Conservation (phyloP, 2,329 filamentous ascomycete genomes). For the Neofusicoccum sp. region DNA sequence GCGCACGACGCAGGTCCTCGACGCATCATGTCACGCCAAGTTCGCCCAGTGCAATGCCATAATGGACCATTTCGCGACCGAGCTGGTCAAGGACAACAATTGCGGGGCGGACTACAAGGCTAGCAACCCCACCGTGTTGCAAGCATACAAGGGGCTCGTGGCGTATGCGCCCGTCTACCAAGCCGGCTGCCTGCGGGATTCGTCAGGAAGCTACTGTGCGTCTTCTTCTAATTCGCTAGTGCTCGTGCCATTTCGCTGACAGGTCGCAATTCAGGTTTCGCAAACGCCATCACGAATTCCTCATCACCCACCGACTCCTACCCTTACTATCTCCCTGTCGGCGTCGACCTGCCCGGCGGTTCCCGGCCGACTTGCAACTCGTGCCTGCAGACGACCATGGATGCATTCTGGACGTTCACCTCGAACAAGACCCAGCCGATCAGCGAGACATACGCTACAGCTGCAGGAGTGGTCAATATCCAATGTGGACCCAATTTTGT, state of each 20-base stretch:
- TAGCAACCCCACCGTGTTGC: constrained; percentile 67
- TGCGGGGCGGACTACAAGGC: constrained; percentile 70
- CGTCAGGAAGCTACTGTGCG: constrained; percentile 66
- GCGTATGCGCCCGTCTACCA: constrained; percentile 77
- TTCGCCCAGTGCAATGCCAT: constrained; percentile 62
- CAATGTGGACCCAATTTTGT: constrained; percentile 58
- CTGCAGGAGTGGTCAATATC: constrained; percentile 71
- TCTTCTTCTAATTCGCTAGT: constrained; percentile 10
- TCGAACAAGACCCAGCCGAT: constrained; percentile 66
- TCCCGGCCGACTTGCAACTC: constrained; percentile 70
- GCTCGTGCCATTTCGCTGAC: constrained; percentile 18
- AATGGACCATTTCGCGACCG: constrained; percentile 62
- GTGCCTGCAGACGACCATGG: constrained; percentile 80
- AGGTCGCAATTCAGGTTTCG: constrained; percentile 55
- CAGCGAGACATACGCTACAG: constrained; percentile 64
- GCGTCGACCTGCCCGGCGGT: constrained; percentile 64
- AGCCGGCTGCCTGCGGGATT: constrained; percentile 74
- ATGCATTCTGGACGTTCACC: constrained; percentile 69
- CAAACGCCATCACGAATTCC: constrained; percentile 76
- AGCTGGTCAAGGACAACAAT: constrained; percentile 61
- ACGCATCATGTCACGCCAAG: constrained; percentile 72
- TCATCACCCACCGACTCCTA: constrained; percentile 67
- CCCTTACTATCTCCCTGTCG: constrained; percentile 83
- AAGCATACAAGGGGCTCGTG: constrained; percentile 72
- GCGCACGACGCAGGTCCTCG: constrained; percentile 72